Evolutionary conservation across 2,329 filamentous ascomycete species (phyloP).

Genomic region (Penicillium sp.): DNA sequence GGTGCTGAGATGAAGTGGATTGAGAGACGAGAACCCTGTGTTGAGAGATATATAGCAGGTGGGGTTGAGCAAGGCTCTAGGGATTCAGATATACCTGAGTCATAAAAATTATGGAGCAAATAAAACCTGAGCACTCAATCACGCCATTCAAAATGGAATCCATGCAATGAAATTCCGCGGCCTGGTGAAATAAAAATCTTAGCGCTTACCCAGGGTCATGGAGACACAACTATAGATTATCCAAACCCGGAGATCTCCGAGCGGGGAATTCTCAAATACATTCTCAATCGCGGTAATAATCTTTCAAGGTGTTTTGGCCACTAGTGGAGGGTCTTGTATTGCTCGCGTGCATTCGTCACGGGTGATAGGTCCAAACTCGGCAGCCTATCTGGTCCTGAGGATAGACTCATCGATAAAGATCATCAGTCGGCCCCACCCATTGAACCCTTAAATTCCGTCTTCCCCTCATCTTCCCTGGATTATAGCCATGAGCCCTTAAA

Average conservation of each 20-base stretch:
- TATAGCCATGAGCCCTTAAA: not conserved
- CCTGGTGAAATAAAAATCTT: not conserved
- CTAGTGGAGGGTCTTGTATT: not conserved
- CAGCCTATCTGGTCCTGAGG: not conserved
- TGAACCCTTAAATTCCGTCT: no score
- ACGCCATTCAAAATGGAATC: no score
- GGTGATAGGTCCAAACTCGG: not conserved
- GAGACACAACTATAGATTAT: not conserved
- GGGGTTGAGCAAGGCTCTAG: no score
- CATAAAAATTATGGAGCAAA: no score
- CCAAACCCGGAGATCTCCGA: not conserved
- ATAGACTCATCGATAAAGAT: constrained; percentile 2
- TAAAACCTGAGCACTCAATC: no score
- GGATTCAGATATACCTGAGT: no score
- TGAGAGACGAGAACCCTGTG: no score
- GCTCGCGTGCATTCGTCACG: not conserved
- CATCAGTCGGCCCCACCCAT: not conserved
- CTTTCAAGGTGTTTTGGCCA: no score
- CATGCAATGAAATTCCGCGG: no score
- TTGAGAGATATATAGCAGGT: no score
- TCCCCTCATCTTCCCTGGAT: not conserved
- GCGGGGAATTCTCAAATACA: not conserved
- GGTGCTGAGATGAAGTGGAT: no score
- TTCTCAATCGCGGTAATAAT: not conserved
- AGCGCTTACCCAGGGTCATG: not conserved